These are phyloP conservation scores for Nakazawaea holstii DNA, from an alignment of 805 yeast species.

Conservation along the genomic window DNA sequence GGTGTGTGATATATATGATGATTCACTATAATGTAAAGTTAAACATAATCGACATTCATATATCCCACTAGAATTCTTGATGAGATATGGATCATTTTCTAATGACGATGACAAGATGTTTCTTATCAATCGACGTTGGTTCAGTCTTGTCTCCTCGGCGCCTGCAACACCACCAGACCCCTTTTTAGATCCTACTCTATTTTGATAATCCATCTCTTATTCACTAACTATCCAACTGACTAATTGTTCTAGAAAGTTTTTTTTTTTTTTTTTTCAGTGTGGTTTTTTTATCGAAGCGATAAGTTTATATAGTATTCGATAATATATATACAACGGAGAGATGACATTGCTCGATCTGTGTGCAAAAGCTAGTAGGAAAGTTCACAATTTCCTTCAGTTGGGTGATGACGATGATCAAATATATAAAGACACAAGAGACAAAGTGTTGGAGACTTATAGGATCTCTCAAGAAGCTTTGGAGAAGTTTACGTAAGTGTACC, in stretches of 20 bases:
- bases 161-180: conserved; percentile 92
- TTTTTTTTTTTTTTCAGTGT: not conserved
- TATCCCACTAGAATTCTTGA: conserved; percentile 76
- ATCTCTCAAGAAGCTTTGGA: conserved; percentile 7
- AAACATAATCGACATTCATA: conserved; percentile 81
- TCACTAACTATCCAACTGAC: too few species aligned
- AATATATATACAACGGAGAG: too few species aligned
- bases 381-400: not conserved
- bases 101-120: conserved; percentile 50
- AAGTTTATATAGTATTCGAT: not conserved
- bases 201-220: conserved; percentile 76
- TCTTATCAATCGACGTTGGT: conserved; percentile 61
- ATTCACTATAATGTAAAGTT: conserved; percentile 75
- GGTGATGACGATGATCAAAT: not conserved
- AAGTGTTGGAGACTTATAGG: conserved; percentile 3
- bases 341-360: conserved; percentile 9
- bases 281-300: not conserved
- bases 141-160: conserved; percentile 59
- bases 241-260: not conserved
- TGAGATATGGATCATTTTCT: conserved; percentile 76
- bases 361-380: conserved; percentile 3
- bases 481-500: conserved; percentile 8
- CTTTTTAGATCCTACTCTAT: conserved; percentile 83
- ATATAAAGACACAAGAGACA: conserved; percentile 1
- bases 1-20: conserved; percentile 78